These are phyloP conservation scores for Neospora caninum DNA, from an alignment of 169 alveolate genomes.

Conservation along the genomic window DNA sequence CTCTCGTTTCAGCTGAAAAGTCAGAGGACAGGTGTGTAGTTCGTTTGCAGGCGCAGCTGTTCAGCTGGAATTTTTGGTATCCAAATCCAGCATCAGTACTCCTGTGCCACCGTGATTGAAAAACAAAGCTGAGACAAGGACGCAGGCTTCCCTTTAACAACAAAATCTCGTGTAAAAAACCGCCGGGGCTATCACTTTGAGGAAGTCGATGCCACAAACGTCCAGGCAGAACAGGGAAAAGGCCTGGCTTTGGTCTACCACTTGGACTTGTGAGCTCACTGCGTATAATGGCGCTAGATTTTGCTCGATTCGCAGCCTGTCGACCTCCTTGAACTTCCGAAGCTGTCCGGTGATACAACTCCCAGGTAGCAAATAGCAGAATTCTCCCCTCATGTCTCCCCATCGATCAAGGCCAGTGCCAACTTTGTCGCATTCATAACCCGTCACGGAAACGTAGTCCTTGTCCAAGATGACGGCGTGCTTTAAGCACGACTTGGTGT, in stretches of 20 bases:
- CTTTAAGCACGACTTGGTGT: constrained; percentile 23
- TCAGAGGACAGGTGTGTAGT: background rate
- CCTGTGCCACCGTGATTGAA: too few species aligned
- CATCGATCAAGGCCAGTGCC: constrained; percentile 27
- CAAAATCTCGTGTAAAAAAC: too few species aligned
- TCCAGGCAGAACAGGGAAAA: too few species aligned
- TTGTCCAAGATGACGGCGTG: constrained; percentile 32
- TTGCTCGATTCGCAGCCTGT: constrained; percentile 31
- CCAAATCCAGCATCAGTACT: too few species aligned
- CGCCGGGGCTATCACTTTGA: too few species aligned
- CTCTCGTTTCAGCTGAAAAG: constrained; percentile 12
- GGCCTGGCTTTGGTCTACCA: too few species aligned
- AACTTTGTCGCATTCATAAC: constrained; percentile 35
- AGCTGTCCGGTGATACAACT: constrained; percentile 27
- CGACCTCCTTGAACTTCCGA: constrained; percentile 37
- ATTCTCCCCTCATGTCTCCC: constrained; percentile 35
- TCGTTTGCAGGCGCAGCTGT: background rate
- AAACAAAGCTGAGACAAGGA: too few species aligned
- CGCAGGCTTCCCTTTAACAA: too few species aligned
- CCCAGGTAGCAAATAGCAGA: constrained; percentile 14
- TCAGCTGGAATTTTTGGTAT: too few species aligned
- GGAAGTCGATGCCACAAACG: too few species aligned
- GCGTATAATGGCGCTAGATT: constrained; percentile 26
- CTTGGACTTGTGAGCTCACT: background rate
- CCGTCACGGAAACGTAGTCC: constrained; percentile 35